A percentile compares a stretch with the other conserved stretches of the same genome.
Conservation (phyloP, 1,284 basidiomycete species). For the Heterobasidion parviporum region DNA sequence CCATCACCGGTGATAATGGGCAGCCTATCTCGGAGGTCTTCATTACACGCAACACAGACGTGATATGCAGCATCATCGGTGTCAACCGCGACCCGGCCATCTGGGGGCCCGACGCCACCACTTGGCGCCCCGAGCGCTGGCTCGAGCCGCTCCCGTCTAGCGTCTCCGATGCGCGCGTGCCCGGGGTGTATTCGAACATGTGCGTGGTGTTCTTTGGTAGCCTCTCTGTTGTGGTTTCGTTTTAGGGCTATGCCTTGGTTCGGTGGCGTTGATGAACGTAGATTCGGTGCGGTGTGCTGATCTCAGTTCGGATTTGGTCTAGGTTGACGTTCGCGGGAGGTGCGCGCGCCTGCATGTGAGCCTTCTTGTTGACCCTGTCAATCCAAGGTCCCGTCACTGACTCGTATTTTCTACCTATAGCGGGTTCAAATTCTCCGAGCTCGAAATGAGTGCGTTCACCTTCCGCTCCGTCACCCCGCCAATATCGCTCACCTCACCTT, state of each 20-base stretch:
- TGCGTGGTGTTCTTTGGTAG: slow-evolving; percentile 3
- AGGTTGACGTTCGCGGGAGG: not conserved
- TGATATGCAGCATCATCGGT: not conserved
- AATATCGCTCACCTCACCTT: not conserved
- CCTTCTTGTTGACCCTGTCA: not conserved
- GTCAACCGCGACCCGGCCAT: not conserved
- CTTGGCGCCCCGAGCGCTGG: not conserved
- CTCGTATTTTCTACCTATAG: no score
- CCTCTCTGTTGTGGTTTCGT: not conserved
- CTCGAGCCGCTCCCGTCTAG: not conserved
- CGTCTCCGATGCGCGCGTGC: not conserved
- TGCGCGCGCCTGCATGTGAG: not conserved
- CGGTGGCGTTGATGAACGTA: no score
- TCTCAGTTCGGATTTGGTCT: no score
- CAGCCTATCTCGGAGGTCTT: not conserved
- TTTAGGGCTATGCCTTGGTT: no score
- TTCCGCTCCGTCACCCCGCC: not conserved
- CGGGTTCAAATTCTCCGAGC: no score
- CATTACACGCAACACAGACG: slow-evolving; percentile 7
- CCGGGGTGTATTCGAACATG: slow-evolving; percentile 1
- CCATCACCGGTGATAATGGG: not conserved
- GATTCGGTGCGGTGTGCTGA: no score
- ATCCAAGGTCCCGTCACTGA: no score
- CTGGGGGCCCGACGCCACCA: not conserved
- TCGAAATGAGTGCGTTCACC: not conserved